Evolutionary conservation across 208 protist species (phyloP).

Genomic region (Trichomonas vaginalis): DNA sequence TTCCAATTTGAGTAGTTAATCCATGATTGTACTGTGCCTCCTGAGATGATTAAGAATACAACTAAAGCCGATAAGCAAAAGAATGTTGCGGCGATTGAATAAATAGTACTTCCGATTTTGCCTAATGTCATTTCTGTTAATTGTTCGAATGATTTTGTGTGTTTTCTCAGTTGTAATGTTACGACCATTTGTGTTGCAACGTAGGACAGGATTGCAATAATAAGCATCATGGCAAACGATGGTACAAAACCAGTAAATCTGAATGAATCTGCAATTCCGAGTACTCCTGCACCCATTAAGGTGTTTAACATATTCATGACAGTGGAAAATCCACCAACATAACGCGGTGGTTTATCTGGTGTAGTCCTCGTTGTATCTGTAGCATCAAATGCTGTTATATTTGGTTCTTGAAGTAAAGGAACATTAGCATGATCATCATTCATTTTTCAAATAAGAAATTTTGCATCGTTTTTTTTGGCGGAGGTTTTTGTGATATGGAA

Average conservation of each 20-base stretch:
- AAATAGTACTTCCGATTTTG: not conserved
- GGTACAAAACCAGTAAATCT: not conserved
- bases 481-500: no score
- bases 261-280: not conserved
- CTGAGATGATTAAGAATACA: not conserved
- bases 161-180: not conserved
- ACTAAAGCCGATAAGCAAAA: not conserved
- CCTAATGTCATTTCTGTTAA: not conserved
- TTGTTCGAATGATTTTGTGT: not conserved
- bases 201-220: not conserved
- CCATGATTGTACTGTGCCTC: not conserved
- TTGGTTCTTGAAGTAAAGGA: not conserved
- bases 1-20: not conserved
- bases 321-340: not conserved
- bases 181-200: not conserved
- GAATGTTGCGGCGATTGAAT: not conserved
- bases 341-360: not conserved
- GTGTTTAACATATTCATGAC: constrained; percentile 10
- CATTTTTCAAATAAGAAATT: not conserved
- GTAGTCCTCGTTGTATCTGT: not conserved
- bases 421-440: not conserved
- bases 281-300: not conserved
- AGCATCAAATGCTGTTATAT: not conserved
- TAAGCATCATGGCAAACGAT: not conserved
- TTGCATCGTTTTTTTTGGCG: not conserved